Percentiles rank a stretch among this genome's conserved stretches.
These are phyloP conservation scores for Bolboschoenus planiculmis DNA, from an alignment of 176 grass and related monocot species.

Conservation along the genomic window DNA sequence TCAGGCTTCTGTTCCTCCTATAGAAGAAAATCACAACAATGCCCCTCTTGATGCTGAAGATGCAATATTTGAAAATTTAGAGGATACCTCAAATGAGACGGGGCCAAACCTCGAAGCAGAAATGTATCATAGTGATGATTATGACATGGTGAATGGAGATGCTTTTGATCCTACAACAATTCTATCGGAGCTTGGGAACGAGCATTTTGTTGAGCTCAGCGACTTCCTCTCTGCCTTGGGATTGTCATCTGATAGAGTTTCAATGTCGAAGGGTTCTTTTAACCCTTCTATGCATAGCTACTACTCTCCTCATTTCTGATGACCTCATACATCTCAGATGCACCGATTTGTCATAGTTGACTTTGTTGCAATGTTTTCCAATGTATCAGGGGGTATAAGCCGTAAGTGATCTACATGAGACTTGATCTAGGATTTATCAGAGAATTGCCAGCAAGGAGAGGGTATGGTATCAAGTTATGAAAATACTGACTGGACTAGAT, in stretches of 20 bases:
- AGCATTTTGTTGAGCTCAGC: conserved; percentile 16
- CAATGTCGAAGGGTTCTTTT: not conserved
- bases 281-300: not conserved
- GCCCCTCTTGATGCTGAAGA: conserved; percentile 17
- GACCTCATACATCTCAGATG: not conserved
- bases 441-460: not conserved
- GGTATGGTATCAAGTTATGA: not conserved
- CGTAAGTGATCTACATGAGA: not conserved
- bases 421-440: not conserved
- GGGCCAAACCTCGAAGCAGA: not conserved
- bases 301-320: conserved; percentile 19
- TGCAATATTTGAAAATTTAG: conserved; percentile 35
- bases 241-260: not conserved
- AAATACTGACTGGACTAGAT: not conserved
- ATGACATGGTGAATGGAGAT: conserved; percentile 7
- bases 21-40: conserved; percentile 16
- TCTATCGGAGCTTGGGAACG: not conserved
- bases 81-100: not conserved
- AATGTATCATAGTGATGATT: conserved; percentile 15
- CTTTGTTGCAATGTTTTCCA: not conserved
- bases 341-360: not conserved
- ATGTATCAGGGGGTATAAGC: not conserved
- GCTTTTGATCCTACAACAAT: conserved; percentile 7
- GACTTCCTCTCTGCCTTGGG: conserved; percentile 14
- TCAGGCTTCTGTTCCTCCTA: conserved; percentile 17